Evolutionary conservation across 1,284 basidiomycete genomes (phyloP).

Genomic region (Boletus smithii): DNA sequence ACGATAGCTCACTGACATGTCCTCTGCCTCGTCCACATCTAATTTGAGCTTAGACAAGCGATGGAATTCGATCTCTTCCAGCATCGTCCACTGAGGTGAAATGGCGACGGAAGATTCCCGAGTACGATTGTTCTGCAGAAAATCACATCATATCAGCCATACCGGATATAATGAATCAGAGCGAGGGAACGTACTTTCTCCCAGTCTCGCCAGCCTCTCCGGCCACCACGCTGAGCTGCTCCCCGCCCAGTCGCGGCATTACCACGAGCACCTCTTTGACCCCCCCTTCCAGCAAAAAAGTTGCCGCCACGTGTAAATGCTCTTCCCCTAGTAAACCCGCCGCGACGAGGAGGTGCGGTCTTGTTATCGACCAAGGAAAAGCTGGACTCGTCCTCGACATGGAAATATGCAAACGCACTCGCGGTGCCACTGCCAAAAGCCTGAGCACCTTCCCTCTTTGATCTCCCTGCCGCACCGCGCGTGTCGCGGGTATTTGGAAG

Average conservation of each 20-base stretch:
- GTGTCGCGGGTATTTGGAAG: slow-evolving; percentile 45
- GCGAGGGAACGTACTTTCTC: slow-evolving; percentile 66
- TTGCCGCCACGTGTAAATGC: slow-evolving; percentile 44
- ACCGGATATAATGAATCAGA: neutral
- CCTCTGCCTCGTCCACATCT: slow-evolving; percentile 87
- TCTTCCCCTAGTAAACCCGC: slow-evolving; percentile 62
- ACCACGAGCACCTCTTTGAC: slow-evolving; percentile 44
- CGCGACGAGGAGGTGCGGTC: slow-evolving; percentile 59
- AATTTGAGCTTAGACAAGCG: slow-evolving; percentile 89
- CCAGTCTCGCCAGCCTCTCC: slow-evolving; percentile 91
- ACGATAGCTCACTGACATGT: slow-evolving; percentile 59
- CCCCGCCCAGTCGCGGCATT: slow-evolving; percentile 42
- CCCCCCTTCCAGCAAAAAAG: slow-evolving; percentile 44
- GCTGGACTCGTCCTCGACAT: slow-evolving; percentile 96
- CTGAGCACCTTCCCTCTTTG: slow-evolving; percentile 63
- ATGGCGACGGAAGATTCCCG: slow-evolving; percentile 95
- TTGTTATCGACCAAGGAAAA: slow-evolving; percentile 97
- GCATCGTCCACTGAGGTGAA: slow-evolving; percentile 86
- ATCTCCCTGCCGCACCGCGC: slow-evolving; percentile 49
- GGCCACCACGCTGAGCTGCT: slow-evolving; percentile 58
- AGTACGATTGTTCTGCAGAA: slow-evolving; percentile 72
- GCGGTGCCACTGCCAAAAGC: slow-evolving; percentile 81
- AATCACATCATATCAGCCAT: slow-evolving; percentile 10
- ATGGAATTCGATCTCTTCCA: slow-evolving; percentile 97
- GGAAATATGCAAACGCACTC: slow-evolving; percentile 97